These are phyloP conservation scores for Coemansia javaensis DNA, from an alignment of 192 early-diverging fungal genomes.

Conservation along the genomic window DNA sequence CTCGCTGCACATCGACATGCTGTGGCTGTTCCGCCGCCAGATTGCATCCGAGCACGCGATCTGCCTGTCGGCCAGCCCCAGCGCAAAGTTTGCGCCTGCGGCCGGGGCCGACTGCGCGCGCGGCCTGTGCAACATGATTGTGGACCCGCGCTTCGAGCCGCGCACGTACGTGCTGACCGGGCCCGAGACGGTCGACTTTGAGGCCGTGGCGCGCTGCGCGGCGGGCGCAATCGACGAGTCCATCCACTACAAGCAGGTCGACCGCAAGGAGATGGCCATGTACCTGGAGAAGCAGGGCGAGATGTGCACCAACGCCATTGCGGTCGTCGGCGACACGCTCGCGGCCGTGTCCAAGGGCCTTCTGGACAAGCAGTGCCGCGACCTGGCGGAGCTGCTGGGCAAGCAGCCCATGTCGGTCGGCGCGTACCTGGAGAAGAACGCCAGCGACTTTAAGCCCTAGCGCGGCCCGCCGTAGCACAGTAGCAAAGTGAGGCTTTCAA, in stretches of 20 bases:
- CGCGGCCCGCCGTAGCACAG: neutral
- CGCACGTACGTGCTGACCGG: conserved; percentile 43
- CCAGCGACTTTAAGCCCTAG: conserved; percentile 40
- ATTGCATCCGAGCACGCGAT: conserved; percentile 26
- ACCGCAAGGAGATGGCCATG: conserved; percentile 18
- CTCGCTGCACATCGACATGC: conserved; percentile 37
- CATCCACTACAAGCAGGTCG: conserved; percentile 24
- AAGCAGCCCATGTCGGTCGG: conserved; percentile 35
- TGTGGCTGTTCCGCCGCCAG: conserved; percentile 46
- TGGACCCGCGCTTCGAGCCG: conserved; percentile 22
- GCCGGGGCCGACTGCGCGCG: conserved; percentile 20
- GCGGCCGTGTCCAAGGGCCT: conserved; percentile 23
- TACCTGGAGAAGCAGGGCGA: conserved; percentile 23
- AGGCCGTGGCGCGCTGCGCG: conserved; percentile 15
- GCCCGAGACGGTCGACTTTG: conserved; percentile 15
- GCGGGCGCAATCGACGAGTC: conserved; percentile 23
- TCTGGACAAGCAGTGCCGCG: conserved; percentile 20
- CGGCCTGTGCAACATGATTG: conserved; percentile 42
- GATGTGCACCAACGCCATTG: conserved; percentile 16
- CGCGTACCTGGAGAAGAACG: conserved; percentile 34
- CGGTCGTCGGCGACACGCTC: conserved; percentile 31
- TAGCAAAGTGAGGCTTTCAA: no score
- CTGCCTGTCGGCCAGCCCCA: conserved; percentile 17
- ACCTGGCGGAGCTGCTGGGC: conserved; percentile 34
- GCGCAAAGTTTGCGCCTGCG: conserved; percentile 32